A percentile compares a stretch with the other conserved stretches of the same genome.
Evolutionary conservation across 2,329 filamentous ascomycete genomes (phyloP).

Genomic region (Monilinia vaccinii-corymbosi): DNA sequence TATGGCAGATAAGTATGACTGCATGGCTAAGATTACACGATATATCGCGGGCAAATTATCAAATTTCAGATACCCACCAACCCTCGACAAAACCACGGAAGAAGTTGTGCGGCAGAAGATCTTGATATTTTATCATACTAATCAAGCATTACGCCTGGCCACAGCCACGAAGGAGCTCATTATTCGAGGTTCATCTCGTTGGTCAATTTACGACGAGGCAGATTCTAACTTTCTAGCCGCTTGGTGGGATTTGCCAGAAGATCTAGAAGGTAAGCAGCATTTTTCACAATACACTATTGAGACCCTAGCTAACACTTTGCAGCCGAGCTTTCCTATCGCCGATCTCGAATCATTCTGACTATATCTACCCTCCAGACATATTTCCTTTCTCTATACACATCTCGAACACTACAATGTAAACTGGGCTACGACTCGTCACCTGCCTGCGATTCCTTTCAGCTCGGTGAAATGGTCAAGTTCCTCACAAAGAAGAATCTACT

Average conservation of each 20-base stretch:
- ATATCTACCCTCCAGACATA: conserved; percentile 60
- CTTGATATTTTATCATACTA: conserved; percentile 55
- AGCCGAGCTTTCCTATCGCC: conserved; percentile 59
- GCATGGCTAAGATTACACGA: conserved; percentile 43
- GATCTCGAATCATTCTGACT: conserved; percentile 58
- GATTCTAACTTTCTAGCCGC: conserved; percentile 34
- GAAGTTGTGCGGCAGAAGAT: conserved; percentile 62
- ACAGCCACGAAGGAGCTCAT: conserved; percentile 57
- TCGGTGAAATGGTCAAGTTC: conserved; percentile 70
- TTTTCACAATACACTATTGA: not conserved
- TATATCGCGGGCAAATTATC: conserved; percentile 38
- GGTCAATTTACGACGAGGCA: conserved; percentile 25
- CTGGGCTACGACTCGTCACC: conserved; percentile 64
- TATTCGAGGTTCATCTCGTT: conserved; percentile 49
- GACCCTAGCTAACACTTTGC: conserved; percentile 10
- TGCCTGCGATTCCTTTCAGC: conserved; percentile 68
- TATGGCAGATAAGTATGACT: conserved; percentile 66
- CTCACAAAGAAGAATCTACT: conserved; percentile 53
- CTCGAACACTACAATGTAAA: conserved; percentile 59
- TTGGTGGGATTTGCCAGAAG: conserved; percentile 67
- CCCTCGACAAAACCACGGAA: conserved; percentile 43
- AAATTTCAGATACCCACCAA: conserved; percentile 47
- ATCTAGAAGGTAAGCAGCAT: conserved; percentile 48
- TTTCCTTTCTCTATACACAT: conserved; percentile 59
- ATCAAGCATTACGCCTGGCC: conserved; percentile 51